Percentiles rank a stretch among this genome's conserved stretches.
Conservation (phyloP, 2,329 filamentous ascomycete species). For the Tolypocladium album region DNA sequence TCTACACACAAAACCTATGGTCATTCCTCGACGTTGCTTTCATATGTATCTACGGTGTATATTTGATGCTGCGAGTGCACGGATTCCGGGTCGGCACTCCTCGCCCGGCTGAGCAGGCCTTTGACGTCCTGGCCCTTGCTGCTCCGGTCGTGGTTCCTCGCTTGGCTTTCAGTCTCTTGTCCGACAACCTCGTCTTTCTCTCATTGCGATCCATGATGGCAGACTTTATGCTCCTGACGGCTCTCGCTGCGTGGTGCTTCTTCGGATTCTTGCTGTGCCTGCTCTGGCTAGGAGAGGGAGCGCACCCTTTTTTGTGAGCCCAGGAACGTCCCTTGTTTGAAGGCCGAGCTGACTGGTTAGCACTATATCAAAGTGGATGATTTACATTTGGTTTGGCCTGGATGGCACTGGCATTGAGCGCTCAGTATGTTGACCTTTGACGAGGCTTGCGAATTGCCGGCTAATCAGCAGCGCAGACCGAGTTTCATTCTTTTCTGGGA, state of each 20-base stretch:
- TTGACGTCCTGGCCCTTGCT: slow-evolving; percentile 69
- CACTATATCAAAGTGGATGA: slow-evolving; percentile 81
- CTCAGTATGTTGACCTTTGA: slow-evolving; percentile 28
- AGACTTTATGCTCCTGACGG: slow-evolving; percentile 69
- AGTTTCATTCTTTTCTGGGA: slow-evolving; percentile 72
- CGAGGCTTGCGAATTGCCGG: no score
- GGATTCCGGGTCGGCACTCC: slow-evolving; percentile 42
- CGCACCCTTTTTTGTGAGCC: slow-evolving; percentile 44
- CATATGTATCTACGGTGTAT: slow-evolving; percentile 57
- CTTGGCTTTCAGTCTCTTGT: slow-evolving; percentile 72
- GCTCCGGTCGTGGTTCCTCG: slow-evolving; percentile 70
- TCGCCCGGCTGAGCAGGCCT: slow-evolving; percentile 50
- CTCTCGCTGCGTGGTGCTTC: slow-evolving; percentile 74
- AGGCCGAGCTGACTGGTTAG: slow-evolving; percentile 14
- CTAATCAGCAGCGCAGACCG: slow-evolving; percentile 28
- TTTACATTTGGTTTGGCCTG: slow-evolving; percentile 86
- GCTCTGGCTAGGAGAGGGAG: slow-evolving; percentile 62
- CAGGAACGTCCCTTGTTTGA: no score
- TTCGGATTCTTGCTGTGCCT: slow-evolving; percentile 71
- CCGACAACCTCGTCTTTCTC: slow-evolving; percentile 76
- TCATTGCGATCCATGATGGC: slow-evolving; percentile 76
- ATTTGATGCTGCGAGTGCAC: slow-evolving; percentile 57
- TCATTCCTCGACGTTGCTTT: slow-evolving; percentile 78
- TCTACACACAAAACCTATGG: slow-evolving; percentile 84
- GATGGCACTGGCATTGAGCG: slow-evolving; percentile 57